Conservation (phyloP, 2,329 filamentous ascomycete genomes). For the Phialocephala subalpina region DNA sequence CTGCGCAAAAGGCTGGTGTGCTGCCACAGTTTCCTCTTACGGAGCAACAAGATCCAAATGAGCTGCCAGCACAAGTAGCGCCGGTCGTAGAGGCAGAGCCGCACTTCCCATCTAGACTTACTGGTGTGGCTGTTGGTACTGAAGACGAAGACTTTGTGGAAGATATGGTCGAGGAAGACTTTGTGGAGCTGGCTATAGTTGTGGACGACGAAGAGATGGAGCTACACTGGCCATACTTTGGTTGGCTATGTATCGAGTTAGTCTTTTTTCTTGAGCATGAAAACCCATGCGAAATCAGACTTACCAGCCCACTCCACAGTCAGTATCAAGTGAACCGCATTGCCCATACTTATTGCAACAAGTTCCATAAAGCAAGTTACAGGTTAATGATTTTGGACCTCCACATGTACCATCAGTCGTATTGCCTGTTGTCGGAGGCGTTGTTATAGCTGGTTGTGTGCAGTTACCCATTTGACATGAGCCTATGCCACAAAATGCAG, state of each 20-base stretch:
- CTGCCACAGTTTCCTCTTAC: not conserved
- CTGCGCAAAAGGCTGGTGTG: not conserved
- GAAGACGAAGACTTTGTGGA: no score
- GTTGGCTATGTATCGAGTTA: no score
- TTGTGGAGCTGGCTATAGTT: no score
- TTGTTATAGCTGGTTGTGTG: conserved; percentile 30
- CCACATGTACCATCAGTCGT: conserved; percentile 40
- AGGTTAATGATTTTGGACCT: not conserved
- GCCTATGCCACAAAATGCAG: conserved; percentile 36
- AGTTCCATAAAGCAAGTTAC: not conserved
- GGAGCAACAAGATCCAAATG: conserved; percentile 15
- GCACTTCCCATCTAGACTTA: no score
- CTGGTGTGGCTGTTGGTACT: no score
- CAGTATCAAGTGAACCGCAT: not conserved
- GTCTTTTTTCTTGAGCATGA: no score
- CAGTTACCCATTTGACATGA: conserved; percentile 37
- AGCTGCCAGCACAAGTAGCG: not conserved
- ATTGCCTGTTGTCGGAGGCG: conserved; percentile 33
- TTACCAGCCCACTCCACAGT: conserved; percentile 14
- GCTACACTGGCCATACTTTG: no score
- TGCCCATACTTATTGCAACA: conserved; percentile 6
- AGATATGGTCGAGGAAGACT: no score
- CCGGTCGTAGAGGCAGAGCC: not conserved
- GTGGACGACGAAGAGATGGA: no score
- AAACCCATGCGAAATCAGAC: conserved; percentile 1